Conservation (phyloP, 2,329 filamentous ascomycete species). For the Penicillium sp. region DNA sequence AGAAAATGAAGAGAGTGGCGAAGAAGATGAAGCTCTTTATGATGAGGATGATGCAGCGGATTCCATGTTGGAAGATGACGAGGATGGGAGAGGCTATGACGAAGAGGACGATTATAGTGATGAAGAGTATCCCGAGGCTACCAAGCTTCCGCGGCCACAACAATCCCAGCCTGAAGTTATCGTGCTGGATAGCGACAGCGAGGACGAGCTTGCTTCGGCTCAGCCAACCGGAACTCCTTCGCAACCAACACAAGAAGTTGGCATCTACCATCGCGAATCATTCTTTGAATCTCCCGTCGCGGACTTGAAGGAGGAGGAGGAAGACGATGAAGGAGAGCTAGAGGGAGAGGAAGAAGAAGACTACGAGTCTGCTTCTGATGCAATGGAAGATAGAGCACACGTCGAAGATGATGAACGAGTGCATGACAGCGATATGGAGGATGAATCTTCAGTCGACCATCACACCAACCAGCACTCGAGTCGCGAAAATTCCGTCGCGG, state of each 20-base stretch:
- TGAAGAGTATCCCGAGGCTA: constrained; percentile 12
- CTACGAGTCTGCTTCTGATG: background rate
- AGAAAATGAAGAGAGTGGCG: constrained; percentile 4
- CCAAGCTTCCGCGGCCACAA: constrained; percentile 3
- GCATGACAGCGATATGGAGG: constrained; percentile 20
- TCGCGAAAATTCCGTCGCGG: background rate
- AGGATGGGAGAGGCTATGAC: constrained; percentile 10
- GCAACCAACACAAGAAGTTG: background rate
- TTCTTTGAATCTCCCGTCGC: background rate
- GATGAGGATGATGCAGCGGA: constrained; percentile 8
- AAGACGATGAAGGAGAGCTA: constrained; percentile 1
- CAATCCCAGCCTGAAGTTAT: constrained; percentile 36
- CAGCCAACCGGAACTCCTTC: background rate
- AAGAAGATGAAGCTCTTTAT: constrained; percentile 10
- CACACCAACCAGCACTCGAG: constrained; percentile 1
- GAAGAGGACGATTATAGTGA: constrained; percentile 18
- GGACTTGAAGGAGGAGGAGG: constrained; percentile 1
- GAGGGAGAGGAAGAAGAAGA: constrained; percentile 6
- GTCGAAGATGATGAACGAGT: constrained; percentile 7
- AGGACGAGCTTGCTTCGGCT: constrained; percentile 32
- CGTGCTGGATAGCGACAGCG: constrained; percentile 44
- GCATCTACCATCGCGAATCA: background rate
- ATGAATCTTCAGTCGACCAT: constrained; percentile 16
- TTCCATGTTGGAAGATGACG: constrained; percentile 14
- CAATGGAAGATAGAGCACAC: constrained; percentile 4